Evolutionary conservation across 306 rosid species (phyloP).

Genomic region (Cicer cuneatum): DNA sequence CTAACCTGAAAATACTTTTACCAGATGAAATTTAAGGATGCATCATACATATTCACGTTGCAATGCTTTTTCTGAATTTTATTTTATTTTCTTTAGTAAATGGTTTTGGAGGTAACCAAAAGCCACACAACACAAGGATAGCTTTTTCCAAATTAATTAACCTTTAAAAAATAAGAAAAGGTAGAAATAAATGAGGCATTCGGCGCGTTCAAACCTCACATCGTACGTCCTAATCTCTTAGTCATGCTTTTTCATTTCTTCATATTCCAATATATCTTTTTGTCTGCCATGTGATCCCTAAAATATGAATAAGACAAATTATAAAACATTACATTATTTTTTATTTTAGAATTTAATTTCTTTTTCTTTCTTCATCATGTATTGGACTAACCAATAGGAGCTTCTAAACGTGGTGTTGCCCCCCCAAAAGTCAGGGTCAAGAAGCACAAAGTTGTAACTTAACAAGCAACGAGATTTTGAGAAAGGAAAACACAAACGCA

Average conservation of each 20-base stretch:
- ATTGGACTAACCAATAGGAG: slow-evolving; percentile 44
- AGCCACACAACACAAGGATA: not conserved
- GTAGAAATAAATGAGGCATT: slow-evolving; percentile 38
- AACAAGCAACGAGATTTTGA: slow-evolving; percentile 40
- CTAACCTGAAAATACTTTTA: not conserved
- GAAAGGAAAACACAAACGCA: slow-evolving; percentile 16
- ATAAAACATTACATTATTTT: slow-evolving; percentile 23
- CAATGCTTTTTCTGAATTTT: not conserved
- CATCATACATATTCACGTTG: not conserved
- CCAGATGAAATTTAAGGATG: not conserved
- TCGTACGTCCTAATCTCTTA: slow-evolving; percentile 42
- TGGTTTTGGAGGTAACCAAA: slow-evolving; percentile 18
- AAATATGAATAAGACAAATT: slow-evolving; percentile 34
- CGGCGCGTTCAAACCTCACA: slow-evolving; percentile 45
- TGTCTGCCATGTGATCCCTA: slow-evolving; percentile 52
- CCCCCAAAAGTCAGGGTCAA: slow-evolving; percentile 45
- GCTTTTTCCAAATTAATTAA: slow-evolving; percentile 18
- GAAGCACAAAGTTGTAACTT: slow-evolving; percentile 38
- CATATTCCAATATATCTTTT: slow-evolving; percentile 51
- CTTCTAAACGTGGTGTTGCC: slow-evolving; percentile 43
- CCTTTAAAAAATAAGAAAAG: slow-evolving; percentile 46
- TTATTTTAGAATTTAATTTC: slow-evolving; percentile 11
- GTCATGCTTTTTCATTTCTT: slow-evolving; percentile 37
- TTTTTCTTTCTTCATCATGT: slow-evolving; percentile 33
- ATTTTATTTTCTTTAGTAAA: not conserved